These are phyloP conservation scores for Panaeolus papilionaceus DNA, from an alignment of 768 basidiomycete species.

Conservation along the genomic window DNA sequence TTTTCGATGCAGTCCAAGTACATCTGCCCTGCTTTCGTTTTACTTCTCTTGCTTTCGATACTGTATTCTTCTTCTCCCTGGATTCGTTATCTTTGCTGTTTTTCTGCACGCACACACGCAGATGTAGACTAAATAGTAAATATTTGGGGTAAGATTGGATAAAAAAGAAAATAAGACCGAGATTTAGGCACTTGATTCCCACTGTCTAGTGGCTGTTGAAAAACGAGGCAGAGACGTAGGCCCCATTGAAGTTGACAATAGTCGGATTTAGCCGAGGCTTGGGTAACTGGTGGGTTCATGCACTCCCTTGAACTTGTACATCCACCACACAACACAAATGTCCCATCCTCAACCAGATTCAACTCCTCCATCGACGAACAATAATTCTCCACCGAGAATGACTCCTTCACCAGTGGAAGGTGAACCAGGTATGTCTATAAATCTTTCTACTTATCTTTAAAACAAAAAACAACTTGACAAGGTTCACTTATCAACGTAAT, in stretches of 20 bases:
- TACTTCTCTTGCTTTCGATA: background rate
- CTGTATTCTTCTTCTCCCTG: background rate
- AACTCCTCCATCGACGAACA: conserved; percentile 19
- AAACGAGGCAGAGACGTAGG: conserved; percentile 17
- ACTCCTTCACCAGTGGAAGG: conserved; percentile 55
- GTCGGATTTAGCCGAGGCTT: conserved; percentile 47
- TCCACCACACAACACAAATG: conserved; percentile 25
- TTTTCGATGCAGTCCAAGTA: background rate
- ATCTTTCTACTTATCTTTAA: conserved; percentile 20
- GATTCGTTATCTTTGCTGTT: background rate
- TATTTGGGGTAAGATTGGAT: conserved; percentile 3
- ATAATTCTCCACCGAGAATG: conserved; percentile 38
- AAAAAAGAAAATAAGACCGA: conserved; percentile 9
- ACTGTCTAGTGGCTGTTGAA: conserved; percentile 12
- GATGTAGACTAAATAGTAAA: conserved; percentile 7
- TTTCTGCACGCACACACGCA: background rate
- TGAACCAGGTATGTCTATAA: conserved; percentile 44
- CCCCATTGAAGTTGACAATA: conserved; percentile 19
- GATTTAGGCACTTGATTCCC: conserved; percentile 11
- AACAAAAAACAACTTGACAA: background rate
- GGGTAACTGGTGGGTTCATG: conserved; percentile 32
- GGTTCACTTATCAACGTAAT: conserved; percentile 26
- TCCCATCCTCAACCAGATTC: conserved; percentile 26
- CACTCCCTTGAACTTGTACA: conserved; percentile 28
- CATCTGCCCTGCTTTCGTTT: background rate